Conservation (phyloP, 129 eudicot species). For the Escallonia rubra region DNA sequence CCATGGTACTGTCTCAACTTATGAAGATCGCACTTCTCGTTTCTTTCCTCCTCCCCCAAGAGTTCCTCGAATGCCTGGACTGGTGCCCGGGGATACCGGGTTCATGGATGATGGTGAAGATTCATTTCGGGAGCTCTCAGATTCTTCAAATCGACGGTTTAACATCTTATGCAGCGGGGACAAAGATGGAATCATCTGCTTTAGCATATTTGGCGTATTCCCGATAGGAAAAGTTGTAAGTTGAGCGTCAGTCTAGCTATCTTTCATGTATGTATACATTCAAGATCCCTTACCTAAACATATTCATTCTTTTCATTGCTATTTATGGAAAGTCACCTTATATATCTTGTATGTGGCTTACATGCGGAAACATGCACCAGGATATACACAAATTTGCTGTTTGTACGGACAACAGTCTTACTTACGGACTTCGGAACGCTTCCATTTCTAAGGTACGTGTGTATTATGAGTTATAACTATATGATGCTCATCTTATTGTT, state of each 20-base stretch:
- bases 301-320: neutral
- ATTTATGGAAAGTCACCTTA: neutral
- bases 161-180: slow-evolving; percentile 92
- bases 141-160: slow-evolving; percentile 71
- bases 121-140: slow-evolving; percentile 63
- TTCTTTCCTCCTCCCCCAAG: slow-evolving; percentile 96
- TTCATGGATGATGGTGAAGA: slow-evolving; percentile 81
- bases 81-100: slow-evolving; percentile 78
- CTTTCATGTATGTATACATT: neutral
- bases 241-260: slow-evolving; percentile 6
- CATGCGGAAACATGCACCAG: slow-evolving; percentile 32
- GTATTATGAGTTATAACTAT: neutral
- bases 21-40: slow-evolving; percentile 92
- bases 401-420: slow-evolving; percentile 24
- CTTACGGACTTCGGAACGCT: slow-evolving; percentile 53
- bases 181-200: slow-evolving; percentile 70
- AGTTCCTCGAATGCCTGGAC: slow-evolving; percentile 81
- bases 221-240: slow-evolving; percentile 90
- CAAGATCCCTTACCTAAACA: too few species aligned
- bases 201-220: slow-evolving; percentile 91
- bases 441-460: slow-evolving; percentile 62
- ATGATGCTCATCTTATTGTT: neutral
- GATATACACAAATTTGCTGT: slow-evolving; percentile 55
- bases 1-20: slow-evolving; percentile 25
- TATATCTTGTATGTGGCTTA: slow-evolving; percentile 2